These are phyloP conservation scores for Conringia planisiliqua DNA, from an alignment of 345 rosid genomes.

Conservation along the genomic window DNA sequence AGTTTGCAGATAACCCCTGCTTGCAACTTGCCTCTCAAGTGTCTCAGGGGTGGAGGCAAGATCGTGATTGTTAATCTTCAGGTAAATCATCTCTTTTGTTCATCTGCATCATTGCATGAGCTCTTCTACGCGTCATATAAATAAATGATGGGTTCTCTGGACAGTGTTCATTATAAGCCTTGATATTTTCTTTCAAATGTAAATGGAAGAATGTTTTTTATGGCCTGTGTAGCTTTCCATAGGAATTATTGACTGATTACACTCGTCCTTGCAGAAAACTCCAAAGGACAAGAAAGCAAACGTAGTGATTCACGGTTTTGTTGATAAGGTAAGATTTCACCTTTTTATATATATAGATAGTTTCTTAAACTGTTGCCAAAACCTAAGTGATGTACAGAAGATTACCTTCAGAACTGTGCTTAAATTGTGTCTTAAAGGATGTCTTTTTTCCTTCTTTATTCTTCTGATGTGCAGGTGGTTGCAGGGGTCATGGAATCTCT, in stretches of 20 bases:
- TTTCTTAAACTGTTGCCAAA: not conserved
- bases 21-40: conserved; percentile 94
- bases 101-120: not conserved
- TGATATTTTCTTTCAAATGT: not conserved
- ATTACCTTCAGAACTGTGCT: not conserved
- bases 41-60: conserved; percentile 85
- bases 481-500: conserved; percentile 78
- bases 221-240: not conserved
- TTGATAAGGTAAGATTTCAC: conserved; percentile 66
- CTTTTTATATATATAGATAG: not conserved
- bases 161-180: not conserved
- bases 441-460: conserved; percentile 11
- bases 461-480: conserved; percentile 59
- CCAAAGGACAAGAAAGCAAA: conserved; percentile 96
- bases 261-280: conserved; percentile 60
- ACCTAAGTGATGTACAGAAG: not conserved
- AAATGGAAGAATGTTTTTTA: not conserved
- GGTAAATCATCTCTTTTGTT: conserved; percentile 39
- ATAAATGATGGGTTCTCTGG: not conserved
- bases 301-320: conserved; percentile 87
- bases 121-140: not conserved
- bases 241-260: conserved; percentile 1
- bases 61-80: conserved; percentile 94
- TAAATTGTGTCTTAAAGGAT: not conserved
- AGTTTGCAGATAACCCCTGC: conserved; percentile 99